Evolutionary conservation across 495 filamentous ascomycete species (phyloP).

Genomic region (Letharia lupina): DNA sequence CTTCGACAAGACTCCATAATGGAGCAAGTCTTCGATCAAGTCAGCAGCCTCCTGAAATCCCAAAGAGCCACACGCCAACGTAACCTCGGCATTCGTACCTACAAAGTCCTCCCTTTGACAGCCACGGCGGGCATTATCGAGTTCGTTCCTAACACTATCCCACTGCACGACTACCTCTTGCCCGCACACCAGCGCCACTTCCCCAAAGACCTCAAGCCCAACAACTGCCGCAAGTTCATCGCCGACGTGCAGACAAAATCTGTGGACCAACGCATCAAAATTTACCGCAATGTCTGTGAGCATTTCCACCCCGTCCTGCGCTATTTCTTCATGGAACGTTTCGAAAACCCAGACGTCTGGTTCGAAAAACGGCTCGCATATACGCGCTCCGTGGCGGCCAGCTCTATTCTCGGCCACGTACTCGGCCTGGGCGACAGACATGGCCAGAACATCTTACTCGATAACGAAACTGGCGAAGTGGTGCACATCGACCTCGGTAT

Average conservation of each 20-base stretch:
- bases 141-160: slow-evolving; percentile 86
- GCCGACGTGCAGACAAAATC: slow-evolving; percentile 57
- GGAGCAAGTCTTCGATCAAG: slow-evolving; percentile 98
- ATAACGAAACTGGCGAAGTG: slow-evolving; percentile 82
- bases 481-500: slow-evolving; percentile 96
- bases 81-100: slow-evolving; percentile 81
- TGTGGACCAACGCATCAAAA: slow-evolving; percentile 59
- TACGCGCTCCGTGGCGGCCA: slow-evolving; percentile 83
- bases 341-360: slow-evolving; percentile 92
- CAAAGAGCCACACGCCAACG: slow-evolving; percentile 81
- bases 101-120: slow-evolving; percentile 88
- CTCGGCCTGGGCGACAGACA: slow-evolving; percentile 94
- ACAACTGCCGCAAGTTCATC: slow-evolving; percentile 68
- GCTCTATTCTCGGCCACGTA: slow-evolving; percentile 89
- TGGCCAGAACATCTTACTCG: slow-evolving; percentile 91
- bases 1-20: slow-evolving; percentile 99
- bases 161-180: slow-evolving; percentile 81
- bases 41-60: slow-evolving; percentile 76
- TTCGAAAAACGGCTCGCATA: slow-evolving; percentile 80
- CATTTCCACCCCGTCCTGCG: slow-evolving; percentile 88
- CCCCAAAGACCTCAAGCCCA: slow-evolving; percentile 72
- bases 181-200: slow-evolving; percentile 82
- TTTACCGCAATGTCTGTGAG: slow-evolving; percentile 64
- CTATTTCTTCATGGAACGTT: slow-evolving; percentile 95
- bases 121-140: slow-evolving; percentile 86